Evolutionary conservation across 1,284 basidiomycete species (phyloP), one percentile per base, ranked within the genome.

Genomic region (Cutaneotrichosporon cutaneum): DNA sequence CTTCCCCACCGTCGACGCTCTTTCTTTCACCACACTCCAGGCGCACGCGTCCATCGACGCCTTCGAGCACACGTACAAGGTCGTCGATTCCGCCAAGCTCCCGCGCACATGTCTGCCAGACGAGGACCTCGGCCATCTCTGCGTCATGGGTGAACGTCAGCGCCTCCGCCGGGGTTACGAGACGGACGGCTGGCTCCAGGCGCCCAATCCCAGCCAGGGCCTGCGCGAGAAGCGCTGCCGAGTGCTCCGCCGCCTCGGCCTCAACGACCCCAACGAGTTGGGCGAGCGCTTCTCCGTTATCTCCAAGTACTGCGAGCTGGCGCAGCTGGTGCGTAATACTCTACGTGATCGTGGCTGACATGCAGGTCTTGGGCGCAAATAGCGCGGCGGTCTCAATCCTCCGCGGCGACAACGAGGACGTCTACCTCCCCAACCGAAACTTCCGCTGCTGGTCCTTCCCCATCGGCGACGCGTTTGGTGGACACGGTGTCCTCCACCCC

Each of bases 271-370:
- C 27, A 68, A 70, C 21, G 66, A 69, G n/a, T 54, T 56, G n/a
- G 47, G 45, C 6, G 68, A 70, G 56, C 56, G 70, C 11, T 61
- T 60, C 30, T 64, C 67, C 1, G 72, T 77, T 32, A 63, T 77
- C n/a, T 52, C 68, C 4, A 74, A 74, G 56, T 77, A 76, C 53
- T 62, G 67, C 22, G 73, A 76, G 33, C 57, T 76, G 33, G 70
- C 73, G 7, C 54, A 70, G 36, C 44, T 72, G 52, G 73, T 72
- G 39, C 58, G 72, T 63, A n/a, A n/a, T n/a, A n/a, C n/a, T n/a
- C n/a, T n/a, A n/a, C n/a, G n/a, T n/a, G n/a, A n/a, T n/a, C n/a
- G n/a, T n/a, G 27, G 35, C 56, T 58, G 47, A 58, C 55, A 55
- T 9, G 2, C 44, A 72, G 69, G 59, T 68, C n/a, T 68, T 72